Evolutionary conservation across 2,329 filamentous ascomycete species (phyloP), one percentile per base, ranked within the genome.

Genomic region (Penicillium sp.): DNA sequence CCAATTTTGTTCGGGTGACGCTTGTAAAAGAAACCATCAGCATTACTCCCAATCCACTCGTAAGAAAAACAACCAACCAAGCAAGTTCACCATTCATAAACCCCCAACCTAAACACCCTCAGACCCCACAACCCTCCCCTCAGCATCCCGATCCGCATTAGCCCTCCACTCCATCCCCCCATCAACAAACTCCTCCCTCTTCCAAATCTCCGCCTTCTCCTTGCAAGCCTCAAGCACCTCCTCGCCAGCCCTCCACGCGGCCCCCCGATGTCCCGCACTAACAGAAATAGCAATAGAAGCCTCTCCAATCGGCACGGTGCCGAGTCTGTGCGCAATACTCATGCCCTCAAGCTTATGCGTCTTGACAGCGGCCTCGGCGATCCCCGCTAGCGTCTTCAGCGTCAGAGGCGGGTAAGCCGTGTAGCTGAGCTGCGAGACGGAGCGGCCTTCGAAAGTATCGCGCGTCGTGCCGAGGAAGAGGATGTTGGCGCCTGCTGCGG

Each of bases 271-370:
- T 36, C 89, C 86, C 29, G 90, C 83, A 43, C 90, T 92, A 4
- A 97, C 89, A 1, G 91, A 90, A 66, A 97, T 92, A 54, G 95
- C 78, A 60, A 99, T 93, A 71, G 91, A 96, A 77, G 97, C 92
- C 75, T 97, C 91, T n/a, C 87, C 89, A 54, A 97, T 87, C 3
- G 91, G 90, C 16, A 97, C 93, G 21, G 85, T 82, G 0, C 94
- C 94, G 4, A 97, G 81, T 4, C 93, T 85, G 76, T 97, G 94
- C 15, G 89, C 81, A 73, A 97, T 89, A 49, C 88, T 86, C 57
- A 97, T 86, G 8, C 85, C 88, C 38, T 84, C 83, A 19, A 96
- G 82, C 0, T 73, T 76, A 71, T 96, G 86, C 63, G 75, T 68
- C 16, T 76, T 74, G 4, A 92, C 75, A 4, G 79, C 73, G 6